Percentiles rank a stretch among this genome's conserved stretches.
Evolutionary conservation across 2,329 filamentous ascomycete genomes (phyloP).

Genomic region (Clonostachys sp.): DNA sequence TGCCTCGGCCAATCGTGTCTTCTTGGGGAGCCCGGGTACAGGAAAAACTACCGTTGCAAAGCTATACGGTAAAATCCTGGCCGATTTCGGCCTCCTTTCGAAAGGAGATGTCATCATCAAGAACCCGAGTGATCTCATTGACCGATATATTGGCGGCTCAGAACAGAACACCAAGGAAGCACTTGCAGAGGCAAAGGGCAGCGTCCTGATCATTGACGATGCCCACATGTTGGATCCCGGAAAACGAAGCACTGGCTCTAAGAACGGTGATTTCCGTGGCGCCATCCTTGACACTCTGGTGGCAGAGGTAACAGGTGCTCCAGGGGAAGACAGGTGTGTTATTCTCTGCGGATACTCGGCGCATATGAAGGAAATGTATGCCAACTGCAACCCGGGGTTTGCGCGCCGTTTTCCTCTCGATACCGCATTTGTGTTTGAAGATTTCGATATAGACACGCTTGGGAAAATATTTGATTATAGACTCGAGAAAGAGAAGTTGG

Average conservation of each 20-base stretch:
- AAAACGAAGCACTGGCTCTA: conserved; percentile 12
- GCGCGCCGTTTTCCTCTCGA: conserved; percentile 50
- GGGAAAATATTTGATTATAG: conserved; percentile 48
- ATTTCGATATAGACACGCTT: conserved; percentile 49
- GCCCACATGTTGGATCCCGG: conserved; percentile 38
- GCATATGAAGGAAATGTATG: conserved; percentile 56
- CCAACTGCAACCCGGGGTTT: conserved; percentile 56
- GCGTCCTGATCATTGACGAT: conserved; percentile 62
- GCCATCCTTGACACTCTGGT: conserved; percentile 60
- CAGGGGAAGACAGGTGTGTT: conserved; percentile 59
- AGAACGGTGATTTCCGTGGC: conserved; percentile 31
- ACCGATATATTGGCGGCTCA: conserved; percentile 45
- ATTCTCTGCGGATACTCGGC: conserved; percentile 57
- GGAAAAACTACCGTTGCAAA: conserved; percentile 62
- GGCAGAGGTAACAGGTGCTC: conserved; percentile 53
- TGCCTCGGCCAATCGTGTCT: conserved; percentile 51
- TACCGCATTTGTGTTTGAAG: conserved; percentile 53
- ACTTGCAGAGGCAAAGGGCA: conserved; percentile 48
- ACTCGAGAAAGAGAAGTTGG: conserved; percentile 24
- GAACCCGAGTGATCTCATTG: conserved; percentile 56
- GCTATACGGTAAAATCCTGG: conserved; percentile 55
- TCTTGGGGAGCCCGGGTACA: conserved; percentile 58
- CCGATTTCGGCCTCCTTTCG: conserved; percentile 52
- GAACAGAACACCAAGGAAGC: conserved; percentile 55
- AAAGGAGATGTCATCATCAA: conserved; percentile 57